phyloP scores from a whole-genome alignment of 2,329 filamentous ascomycete species.

The Tolypocladium capitatum region DNA sequence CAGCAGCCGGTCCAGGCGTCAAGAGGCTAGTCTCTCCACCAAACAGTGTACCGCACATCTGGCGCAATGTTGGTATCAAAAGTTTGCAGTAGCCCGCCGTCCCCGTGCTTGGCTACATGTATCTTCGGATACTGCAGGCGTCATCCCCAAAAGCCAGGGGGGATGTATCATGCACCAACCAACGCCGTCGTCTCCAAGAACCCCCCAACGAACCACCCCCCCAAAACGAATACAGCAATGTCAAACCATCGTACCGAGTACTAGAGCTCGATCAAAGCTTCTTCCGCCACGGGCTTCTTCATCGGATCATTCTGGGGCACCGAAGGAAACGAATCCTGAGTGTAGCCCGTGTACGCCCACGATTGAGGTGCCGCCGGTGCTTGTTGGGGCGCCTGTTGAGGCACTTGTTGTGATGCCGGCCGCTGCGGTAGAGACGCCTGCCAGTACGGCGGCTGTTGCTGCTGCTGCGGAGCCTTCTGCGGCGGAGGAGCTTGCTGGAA shows the following conservation, averaged over 20 bases:
- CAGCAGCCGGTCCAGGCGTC: neutral
- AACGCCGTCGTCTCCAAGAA: neutral
- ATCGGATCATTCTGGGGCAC: slow-evolving; percentile 34
- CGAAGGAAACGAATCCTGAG: slow-evolving; percentile 50
- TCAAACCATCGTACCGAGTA: slow-evolving; percentile 17
- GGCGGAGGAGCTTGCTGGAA: slow-evolving; percentile 6
- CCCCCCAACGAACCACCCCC: neutral
- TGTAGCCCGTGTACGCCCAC: slow-evolving; percentile 37
- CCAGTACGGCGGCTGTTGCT: slow-evolving; percentile 22
- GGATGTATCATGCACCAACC: neutral
- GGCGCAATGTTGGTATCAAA: neutral
- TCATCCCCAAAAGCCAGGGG: neutral
- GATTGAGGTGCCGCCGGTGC: slow-evolving; percentile 23
- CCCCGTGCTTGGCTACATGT: neutral
- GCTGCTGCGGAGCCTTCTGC: slow-evolving; percentile 15
- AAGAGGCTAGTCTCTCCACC: neutral
- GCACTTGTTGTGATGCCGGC: slow-evolving; percentile 10
- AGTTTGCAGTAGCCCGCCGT: neutral
- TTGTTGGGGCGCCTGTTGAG: slow-evolving; percentile 13
- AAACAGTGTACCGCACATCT: neutral
- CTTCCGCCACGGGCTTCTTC: slow-evolving; percentile 47
- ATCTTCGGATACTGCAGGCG: neutral
- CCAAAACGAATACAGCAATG: neutral
- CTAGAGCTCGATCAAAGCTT: slow-evolving; percentile 68
- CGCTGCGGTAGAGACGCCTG: slow-evolving; percentile 20